Conservation (phyloP, 306 rosid species). For the Malus orientalis region DNA sequence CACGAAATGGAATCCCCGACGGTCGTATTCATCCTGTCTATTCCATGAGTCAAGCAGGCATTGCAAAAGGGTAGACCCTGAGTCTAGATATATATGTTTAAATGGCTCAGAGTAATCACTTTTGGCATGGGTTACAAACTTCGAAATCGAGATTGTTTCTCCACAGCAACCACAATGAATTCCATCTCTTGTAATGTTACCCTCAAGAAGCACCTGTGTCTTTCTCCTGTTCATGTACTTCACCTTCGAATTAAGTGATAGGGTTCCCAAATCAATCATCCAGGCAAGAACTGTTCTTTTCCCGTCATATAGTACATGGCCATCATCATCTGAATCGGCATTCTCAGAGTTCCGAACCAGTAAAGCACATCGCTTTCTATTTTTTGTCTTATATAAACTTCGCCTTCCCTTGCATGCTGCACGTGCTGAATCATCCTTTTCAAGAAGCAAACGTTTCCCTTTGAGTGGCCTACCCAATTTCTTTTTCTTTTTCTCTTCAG, state of each 20-base stretch:
- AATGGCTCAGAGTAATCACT: slow-evolving; percentile 49
- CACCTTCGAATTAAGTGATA: slow-evolving; percentile 58
- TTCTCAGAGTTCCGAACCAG: slow-evolving; percentile 67
- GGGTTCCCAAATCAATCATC: slow-evolving; percentile 83
- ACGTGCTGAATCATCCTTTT: slow-evolving; percentile 19
- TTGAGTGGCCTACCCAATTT: slow-evolving; percentile 35
- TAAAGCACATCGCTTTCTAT: slow-evolving; percentile 44
- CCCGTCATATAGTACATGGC: slow-evolving; percentile 65
- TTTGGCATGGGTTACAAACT: slow-evolving; percentile 71
- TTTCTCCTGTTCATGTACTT: slow-evolving; percentile 37
- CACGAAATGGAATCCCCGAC: slow-evolving; percentile 46
- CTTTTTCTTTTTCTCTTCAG: slow-evolving; percentile 30
- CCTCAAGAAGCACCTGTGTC: slow-evolving; percentile 37
- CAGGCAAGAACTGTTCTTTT: slow-evolving; percentile 76
- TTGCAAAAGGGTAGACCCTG: slow-evolving; percentile 67
- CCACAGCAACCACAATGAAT: slow-evolving; percentile 75
- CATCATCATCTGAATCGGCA: slow-evolving; percentile 60
- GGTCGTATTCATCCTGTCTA: slow-evolving; percentile 64
- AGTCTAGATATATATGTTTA: slow-evolving; percentile 46
- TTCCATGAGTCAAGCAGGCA: slow-evolving; percentile 88
- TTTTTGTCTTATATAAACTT: slow-evolving; percentile 35
- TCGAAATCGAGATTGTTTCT: slow-evolving; percentile 41
- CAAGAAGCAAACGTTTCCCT: slow-evolving; percentile 24
- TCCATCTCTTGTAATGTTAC: slow-evolving; percentile 72
- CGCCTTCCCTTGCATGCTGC: slow-evolving; percentile 21